phyloP scores from a whole-genome alignment of 2,329 filamentous ascomycete species.

The Sporothrix protearum region DNA sequence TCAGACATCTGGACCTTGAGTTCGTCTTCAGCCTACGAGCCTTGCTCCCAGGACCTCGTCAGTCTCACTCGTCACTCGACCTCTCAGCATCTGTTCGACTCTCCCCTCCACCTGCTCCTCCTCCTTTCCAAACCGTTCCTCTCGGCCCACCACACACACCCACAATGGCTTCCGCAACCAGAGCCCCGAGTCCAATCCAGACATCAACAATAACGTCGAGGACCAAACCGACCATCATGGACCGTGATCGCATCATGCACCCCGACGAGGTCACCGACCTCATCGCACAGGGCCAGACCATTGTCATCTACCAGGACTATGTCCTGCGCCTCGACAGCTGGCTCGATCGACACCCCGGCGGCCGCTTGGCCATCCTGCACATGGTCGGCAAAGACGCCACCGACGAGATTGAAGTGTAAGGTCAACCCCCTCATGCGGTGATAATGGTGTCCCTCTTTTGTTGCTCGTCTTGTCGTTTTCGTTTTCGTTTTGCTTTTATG shows the following conservation, averaged over 20 bases:
- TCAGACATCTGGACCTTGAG: background rate
- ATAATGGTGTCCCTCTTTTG: background rate
- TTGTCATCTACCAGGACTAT: slow-evolving; percentile 55
- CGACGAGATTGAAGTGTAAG: slow-evolving; percentile 57
- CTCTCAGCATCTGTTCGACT: too few species aligned
- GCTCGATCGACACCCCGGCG: slow-evolving; percentile 58
- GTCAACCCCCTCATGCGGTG: background rate
- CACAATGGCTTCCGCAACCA: background rate
- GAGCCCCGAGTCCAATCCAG: background rate
- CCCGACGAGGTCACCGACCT: slow-evolving; percentile 47
- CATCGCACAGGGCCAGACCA: slow-evolving; percentile 53
- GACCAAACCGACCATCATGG: background rate
- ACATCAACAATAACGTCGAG: background rate
- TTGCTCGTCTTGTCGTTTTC: background rate
- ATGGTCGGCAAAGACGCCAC: slow-evolving; percentile 59
- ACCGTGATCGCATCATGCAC: slow-evolving; percentile 36
- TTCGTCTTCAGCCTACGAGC: background rate
- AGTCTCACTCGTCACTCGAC: background rate
- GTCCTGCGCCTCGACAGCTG: slow-evolving; percentile 56
- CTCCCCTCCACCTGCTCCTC: background rate
- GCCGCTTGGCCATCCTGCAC: slow-evolving; percentile 56
- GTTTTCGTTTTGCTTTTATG: background rate
- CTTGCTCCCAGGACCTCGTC: background rate
- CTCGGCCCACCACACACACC: background rate
- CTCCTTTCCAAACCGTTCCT: background rate